Evolutionary conservation across 2,329 filamentous ascomycete species (phyloP), one percentile per base, ranked within the genome.

Genomic region (Alternaria rosae): DNA sequence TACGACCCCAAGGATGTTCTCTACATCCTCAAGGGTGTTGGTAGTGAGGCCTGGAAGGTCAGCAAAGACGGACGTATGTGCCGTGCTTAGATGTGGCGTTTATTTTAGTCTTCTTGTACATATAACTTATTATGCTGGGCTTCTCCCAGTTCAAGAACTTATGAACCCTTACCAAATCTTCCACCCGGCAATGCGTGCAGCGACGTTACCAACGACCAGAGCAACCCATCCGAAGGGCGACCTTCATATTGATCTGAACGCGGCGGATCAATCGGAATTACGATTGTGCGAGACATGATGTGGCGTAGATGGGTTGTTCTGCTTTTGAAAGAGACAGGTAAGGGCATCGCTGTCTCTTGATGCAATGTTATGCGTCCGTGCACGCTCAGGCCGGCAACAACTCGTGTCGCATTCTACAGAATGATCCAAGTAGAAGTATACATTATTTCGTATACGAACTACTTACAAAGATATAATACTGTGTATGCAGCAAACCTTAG

Each of bases 1-100:
- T 75, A 67, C 50, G 72, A 76, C 45, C 70, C 70, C 3, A 38
- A 59, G 5, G 55, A 48, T 11, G 17, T 73, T 11, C 69, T 75
- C 21, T 74, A 71, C 43, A 67, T 60, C 3, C 45, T 38, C 15
- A 69, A 61, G 21, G 64, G 63, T 10, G 69, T 74, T 9, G 72
- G 72, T 5, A 74, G 71, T 48, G 70, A 75, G 12, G 58, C 30
- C 3, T 72, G 69, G 69, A 44, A 43, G 1, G 55, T 60, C 4
- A 55, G 23, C 23, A 53, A 17, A 6, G 67, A 68, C 23, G 70
- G 67, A n/a, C 38, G 68, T 5, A 43, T 70, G 54, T 70, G 68
- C 43, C 59, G 52, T 43, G 17, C 56, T 20, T 59, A 56, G n/a
- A 20, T 12, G 32, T 1, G 35, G 15, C 13, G 20, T 6, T 10